phyloP scores from a whole-genome alignment of 2,329 filamentous ascomycete species.

The Scedosporium minutisporum region DNA sequence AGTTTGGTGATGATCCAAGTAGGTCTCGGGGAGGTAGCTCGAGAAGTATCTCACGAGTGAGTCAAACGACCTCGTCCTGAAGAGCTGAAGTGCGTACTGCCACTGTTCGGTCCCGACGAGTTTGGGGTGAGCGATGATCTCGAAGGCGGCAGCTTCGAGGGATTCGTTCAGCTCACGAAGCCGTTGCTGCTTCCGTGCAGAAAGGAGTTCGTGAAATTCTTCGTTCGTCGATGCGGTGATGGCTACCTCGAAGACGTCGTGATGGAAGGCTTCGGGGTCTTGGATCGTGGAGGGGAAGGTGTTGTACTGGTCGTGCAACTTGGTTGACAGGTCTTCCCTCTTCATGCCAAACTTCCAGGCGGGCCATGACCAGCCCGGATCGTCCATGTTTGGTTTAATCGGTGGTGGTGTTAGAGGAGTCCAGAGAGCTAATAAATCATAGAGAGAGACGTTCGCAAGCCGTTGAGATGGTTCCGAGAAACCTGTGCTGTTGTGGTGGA shows the following conservation, averaged over 20 bases:
- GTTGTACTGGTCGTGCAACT: slow-evolving; percentile 51
- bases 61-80: slow-evolving; percentile 48
- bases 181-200: slow-evolving; percentile 42
- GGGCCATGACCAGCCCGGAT: slow-evolving; percentile 43
- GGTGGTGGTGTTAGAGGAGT: slow-evolving; percentile 8
- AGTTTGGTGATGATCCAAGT: slow-evolving; percentile 13
- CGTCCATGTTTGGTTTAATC: slow-evolving; percentile 36
- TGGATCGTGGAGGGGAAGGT: slow-evolving; percentile 46
- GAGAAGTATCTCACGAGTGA: slow-evolving; percentile 51
- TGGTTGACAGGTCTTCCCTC: slow-evolving; percentile 46
- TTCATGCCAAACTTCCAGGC: slow-evolving; percentile 56
- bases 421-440: slow-evolving; percentile 14
- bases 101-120: slow-evolving; percentile 51
- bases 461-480: slow-evolving; percentile 1
- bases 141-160: slow-evolving; percentile 47
- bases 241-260: slow-evolving; percentile 51
- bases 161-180: slow-evolving; percentile 44
- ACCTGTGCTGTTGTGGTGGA: neutral
- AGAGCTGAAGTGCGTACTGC: slow-evolving; percentile 48
- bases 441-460: slow-evolving; percentile 2
- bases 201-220: slow-evolving; percentile 45
- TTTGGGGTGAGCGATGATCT: slow-evolving; percentile 50
- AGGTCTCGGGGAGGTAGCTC: slow-evolving; percentile 45
- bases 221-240: slow-evolving; percentile 36
- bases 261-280: slow-evolving; percentile 51